phyloP scores from a whole-genome alignment of 75 land plant genomes.

The Pinus tabuliformis region DNA sequence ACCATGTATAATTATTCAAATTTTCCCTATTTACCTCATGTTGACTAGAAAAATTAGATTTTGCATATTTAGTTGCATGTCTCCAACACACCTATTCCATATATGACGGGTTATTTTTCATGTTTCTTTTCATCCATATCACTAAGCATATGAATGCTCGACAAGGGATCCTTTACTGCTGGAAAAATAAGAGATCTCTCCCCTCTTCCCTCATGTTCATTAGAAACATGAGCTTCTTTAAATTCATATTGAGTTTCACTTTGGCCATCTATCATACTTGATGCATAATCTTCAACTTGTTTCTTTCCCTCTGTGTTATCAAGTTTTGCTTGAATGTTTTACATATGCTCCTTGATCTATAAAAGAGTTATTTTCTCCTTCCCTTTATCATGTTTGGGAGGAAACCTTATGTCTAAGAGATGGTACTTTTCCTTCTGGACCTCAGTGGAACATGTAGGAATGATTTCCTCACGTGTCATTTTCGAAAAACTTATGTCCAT shows the following conservation, averaged over 20 bases:
- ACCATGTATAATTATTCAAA: neutral
- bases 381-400: too few relatives aligned
- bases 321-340: too few relatives aligned
- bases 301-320: too few relatives aligned
- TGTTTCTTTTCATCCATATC: neutral
- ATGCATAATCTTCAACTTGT: too few relatives aligned
- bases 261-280: neutral
- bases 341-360: too few relatives aligned
- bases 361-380: too few relatives aligned
- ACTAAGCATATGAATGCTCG: neutral
- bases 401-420: neutral
- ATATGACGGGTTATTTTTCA: neutral
- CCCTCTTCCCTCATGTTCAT: neutral
- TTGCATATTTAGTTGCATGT: neutral
- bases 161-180: neutral
- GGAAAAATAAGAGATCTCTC: neutral
- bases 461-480: neutral
- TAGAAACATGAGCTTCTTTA: neutral
- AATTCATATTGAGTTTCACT: too few relatives aligned
- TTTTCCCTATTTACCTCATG: neutral
- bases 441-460: neutral
- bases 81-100: neutral
- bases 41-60: neutral
- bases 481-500: neutral
- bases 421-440: constrained; percentile 16